Evolutionary conservation across 192 early-diverging fungal species (phyloP).

Genomic region (Haplosporangium gracile): DNA sequence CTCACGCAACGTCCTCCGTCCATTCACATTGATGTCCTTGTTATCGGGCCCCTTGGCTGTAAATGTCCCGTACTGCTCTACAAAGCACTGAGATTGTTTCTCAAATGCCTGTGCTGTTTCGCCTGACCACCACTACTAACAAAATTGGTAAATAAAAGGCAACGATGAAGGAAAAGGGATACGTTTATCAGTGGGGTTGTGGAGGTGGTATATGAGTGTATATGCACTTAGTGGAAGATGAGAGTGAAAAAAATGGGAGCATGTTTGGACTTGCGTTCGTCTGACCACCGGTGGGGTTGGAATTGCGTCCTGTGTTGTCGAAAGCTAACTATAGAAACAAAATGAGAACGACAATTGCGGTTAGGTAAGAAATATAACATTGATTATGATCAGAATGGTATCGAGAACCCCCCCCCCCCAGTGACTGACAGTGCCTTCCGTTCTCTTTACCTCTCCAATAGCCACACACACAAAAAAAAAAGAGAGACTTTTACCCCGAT

Average conservation of each 20-base stretch:
- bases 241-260: neutral
- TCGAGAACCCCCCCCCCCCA: no score
- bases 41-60: constrained; percentile 49
- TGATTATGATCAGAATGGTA: neutral
- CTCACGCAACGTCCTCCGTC: constrained; percentile 67
- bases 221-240: no score
- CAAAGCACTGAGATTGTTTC: constrained; percentile 66
- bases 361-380: neutral
- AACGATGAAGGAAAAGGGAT: no score
- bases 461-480: neutral
- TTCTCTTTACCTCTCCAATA: no score
- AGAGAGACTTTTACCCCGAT: constrained; percentile 52
- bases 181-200: no score
- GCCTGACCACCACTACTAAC: constrained; percentile 73
- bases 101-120: constrained; percentile 63
- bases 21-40: constrained; percentile 55
- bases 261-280: constrained; percentile 6
- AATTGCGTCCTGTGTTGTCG: constrained; percentile 62
- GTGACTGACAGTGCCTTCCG: no score
- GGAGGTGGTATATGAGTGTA: no score
- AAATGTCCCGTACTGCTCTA: constrained; percentile 70
- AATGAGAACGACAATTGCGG: neutral
- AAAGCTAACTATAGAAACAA: constrained; percentile 58
- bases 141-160: no score
- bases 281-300: constrained; percentile 37